phyloP scores from a whole-genome alignment of 2,329 filamentous ascomycete species.

The Dactylonectria estremocensis region DNA sequence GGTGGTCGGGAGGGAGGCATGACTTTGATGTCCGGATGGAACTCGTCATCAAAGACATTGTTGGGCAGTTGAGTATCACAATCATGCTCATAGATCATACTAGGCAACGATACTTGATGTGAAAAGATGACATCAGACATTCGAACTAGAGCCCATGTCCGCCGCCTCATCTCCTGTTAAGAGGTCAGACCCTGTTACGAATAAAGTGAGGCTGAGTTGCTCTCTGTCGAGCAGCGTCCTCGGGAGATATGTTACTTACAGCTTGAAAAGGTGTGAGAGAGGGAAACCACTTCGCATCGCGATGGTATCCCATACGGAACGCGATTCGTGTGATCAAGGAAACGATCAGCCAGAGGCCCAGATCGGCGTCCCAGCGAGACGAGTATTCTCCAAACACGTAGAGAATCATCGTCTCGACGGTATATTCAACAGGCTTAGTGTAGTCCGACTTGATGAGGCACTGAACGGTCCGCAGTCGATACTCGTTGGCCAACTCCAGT shows the following conservation, averaged over 20 bases:
- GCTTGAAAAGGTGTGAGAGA: conserved; percentile 81
- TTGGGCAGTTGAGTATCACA: conserved; percentile 83
- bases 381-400: conserved; percentile 84
- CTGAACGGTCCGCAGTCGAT: conserved; percentile 81
- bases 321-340: conserved; percentile 70
- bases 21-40: conserved; percentile 77
- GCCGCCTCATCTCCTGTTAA: conserved; percentile 76
- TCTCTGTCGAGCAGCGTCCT: neutral
- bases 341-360: conserved; percentile 74
- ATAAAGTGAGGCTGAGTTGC: neutral
- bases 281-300: conserved; percentile 82
- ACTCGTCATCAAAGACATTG: conserved; percentile 87
- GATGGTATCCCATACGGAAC: conserved; percentile 82
- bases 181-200: conserved; percentile 26
- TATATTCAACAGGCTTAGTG: conserved; percentile 80
- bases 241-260: conserved; percentile 57
- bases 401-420: conserved; percentile 83
- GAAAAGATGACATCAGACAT: conserved; percentile 85
- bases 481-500: conserved; percentile 73
- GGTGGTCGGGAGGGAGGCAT: conserved; percentile 78
- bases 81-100: conserved; percentile 81
- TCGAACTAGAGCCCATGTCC: conserved; percentile 79
- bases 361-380: conserved; percentile 80
- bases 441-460: conserved; percentile 84
- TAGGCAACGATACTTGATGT: conserved; percentile 77